Base-by-base conservation (phyloP, 208 protist species). In the Vickermania spadyakhi region DNA sequence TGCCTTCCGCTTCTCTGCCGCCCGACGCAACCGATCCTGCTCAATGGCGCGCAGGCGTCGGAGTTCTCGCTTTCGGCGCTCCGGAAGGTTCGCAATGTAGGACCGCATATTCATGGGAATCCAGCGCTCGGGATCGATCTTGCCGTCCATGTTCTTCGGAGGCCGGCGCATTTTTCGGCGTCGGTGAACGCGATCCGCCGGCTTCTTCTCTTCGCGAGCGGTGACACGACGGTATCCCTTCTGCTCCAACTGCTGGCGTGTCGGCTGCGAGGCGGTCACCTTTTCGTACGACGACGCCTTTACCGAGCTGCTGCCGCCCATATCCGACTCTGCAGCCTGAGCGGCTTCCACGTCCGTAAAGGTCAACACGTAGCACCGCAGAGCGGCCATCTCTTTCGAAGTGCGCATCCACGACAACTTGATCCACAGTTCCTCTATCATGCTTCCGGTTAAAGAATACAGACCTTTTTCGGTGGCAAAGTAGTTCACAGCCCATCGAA, bases 71-170 rank as follows among this genome's bases (percentile, higher is more conserved):
- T 89, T 89, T 28, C 83, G 80, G 2, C 82, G 73, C 63, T 77
- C 76, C 21, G 87, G 87, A 27, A 94, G 56, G 56, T 94, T 84
- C 51, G 84, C 89, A 28, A 94, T 81, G 68, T 87, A 91, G 1
- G 87, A 89, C 26, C 87, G 87, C 54, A 79, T 56, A 56, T 75
- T 61, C 59, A 94, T 91, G 14, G 87, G 87, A 29, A 94, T 73
- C 87, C 87, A 94, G 0, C 87, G 83, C 72, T 94, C 83, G 18
- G 83, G 87, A 59, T 94, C 84, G n/a, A 82, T 61, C 41, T 76
- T 78, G 53, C 74, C 69, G 18, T 87, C 81, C 63, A 71, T 78
- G 59, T 77, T 85, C 65, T 79, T 89, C 36, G 85, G 76, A 18
- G 81, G 86, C 1, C 63, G 67, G 2, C 73, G 66, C 73, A 79